These are phyloP conservation scores for Cetradonia linearis DNA, from an alignment of 495 filamentous ascomycete genomes.

Conservation along the genomic window DNA sequence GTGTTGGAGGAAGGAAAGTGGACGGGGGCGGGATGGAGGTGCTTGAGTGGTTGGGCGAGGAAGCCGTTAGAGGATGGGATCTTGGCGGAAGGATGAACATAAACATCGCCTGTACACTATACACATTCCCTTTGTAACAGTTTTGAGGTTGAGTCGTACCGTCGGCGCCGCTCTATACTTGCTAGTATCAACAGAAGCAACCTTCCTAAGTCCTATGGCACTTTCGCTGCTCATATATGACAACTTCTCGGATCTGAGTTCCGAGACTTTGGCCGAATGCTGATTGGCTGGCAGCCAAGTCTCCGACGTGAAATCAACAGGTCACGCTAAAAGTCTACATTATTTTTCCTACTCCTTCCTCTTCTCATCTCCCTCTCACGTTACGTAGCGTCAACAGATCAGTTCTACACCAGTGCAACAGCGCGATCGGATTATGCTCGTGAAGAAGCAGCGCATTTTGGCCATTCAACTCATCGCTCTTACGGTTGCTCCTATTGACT, in stretches of 20 bases:
- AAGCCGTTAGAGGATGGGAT: slow-evolving; percentile 48
- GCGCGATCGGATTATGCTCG: too few relatives aligned
- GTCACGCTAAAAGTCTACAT: not conserved
- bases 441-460: not conserved
- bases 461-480: not conserved
- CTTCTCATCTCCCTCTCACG: too few relatives aligned
- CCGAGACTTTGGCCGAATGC: not conserved
- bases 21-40: slow-evolving; percentile 73
- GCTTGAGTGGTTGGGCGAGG: slow-evolving; percentile 77
- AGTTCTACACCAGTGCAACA: too few relatives aligned
- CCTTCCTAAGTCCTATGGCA: not conserved
- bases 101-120: not conserved
- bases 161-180: not conserved
- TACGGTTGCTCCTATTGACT: not conserved
- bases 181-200: not conserved
- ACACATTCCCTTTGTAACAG: not conserved
- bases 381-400: too few relatives aligned
- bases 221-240: not conserved
- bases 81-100: not conserved
- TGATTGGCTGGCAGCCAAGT: not conserved
- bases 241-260: not conserved
- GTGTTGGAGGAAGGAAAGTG: slow-evolving; percentile 78
- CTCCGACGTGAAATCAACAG: not conserved
- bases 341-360: too few relatives aligned
- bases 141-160: not conserved